A percentile compares a stretch with the other conserved stretches of the same genome.
These are phyloP conservation scores for Penicillium angulare DNA, from an alignment of 495 filamentous ascomycete genomes.

Conservation along the genomic window DNA sequence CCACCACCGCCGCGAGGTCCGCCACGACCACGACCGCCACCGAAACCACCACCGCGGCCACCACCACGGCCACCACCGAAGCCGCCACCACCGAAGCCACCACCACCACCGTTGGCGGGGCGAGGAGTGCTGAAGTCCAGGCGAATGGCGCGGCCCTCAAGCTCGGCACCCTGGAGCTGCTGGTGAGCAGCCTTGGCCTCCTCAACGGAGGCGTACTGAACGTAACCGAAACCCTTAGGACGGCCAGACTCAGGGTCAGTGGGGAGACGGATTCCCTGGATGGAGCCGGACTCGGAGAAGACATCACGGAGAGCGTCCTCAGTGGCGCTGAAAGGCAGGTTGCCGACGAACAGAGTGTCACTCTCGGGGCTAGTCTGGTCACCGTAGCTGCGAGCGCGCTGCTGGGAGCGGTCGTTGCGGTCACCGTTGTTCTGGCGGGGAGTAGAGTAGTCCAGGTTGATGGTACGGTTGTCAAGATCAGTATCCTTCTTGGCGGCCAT, in stretches of 20 bases:
- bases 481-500: constrained; percentile 75
- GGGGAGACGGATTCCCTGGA: constrained; percentile 81
- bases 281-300: constrained; percentile 68
- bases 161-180: constrained; percentile 68
- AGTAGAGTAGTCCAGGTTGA: constrained; percentile 88
- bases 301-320: constrained; percentile 71
- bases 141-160: constrained; percentile 78
- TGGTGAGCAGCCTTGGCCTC: constrained; percentile 78
- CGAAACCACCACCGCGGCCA: constrained; percentile 53
- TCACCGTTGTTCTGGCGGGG: constrained; percentile 56
- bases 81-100: constrained; percentile 46
- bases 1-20: constrained; percentile 50
- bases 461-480: constrained; percentile 76
- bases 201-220: constrained; percentile 78
- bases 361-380: constrained; percentile 73
- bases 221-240: constrained; percentile 94
- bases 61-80: constrained; percentile 52
- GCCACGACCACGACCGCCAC: constrained; percentile 52
- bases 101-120: constrained; percentile 49
- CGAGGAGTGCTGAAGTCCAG: constrained; percentile 87
- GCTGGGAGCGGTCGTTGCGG: constrained; percentile 56
- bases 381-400: constrained; percentile 73
- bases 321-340: constrained; percentile 80
- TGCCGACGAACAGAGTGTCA: constrained; percentile 92
- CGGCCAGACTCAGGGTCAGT: constrained; percentile 84